A percentile compares a stretch with the other conserved stretches of the same genome.
Evolutionary conservation across 352 stramenopile species (phyloP).

Genomic region (Phytophthora citrophthora): DNA sequence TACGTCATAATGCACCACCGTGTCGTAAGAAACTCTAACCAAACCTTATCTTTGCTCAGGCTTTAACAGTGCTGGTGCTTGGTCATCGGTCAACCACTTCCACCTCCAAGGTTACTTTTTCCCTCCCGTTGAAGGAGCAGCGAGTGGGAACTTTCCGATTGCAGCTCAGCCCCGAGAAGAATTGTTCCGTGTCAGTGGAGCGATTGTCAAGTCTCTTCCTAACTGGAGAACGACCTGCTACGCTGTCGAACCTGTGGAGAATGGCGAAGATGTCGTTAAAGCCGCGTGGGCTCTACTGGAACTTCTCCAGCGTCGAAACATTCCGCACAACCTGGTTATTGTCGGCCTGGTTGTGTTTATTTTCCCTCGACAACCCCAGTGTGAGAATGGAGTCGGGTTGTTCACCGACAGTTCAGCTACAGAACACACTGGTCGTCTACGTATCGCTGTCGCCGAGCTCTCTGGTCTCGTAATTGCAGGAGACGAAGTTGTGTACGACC

Average conservation of each 20-base stretch:
- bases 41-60: constrained; percentile 24
- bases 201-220: constrained; percentile 30
- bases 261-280: constrained; percentile 18
- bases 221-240: constrained; percentile 63
- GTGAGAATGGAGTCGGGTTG: constrained; percentile 47
- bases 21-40: neutral
- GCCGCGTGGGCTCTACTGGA: constrained; percentile 50
- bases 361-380: constrained; percentile 63
- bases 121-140: constrained; percentile 10
- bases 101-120: constrained; percentile 77
- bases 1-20: constrained; percentile 15
- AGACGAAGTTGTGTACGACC: constrained; percentile 33
- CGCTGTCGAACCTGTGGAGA: constrained; percentile 24
- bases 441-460: constrained; percentile 69
- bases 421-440: constrained; percentile 28
- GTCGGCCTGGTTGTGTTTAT: constrained; percentile 43
- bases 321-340: constrained; percentile 70
- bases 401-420: neutral
- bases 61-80: constrained; percentile 79
- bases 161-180: constrained; percentile 37
- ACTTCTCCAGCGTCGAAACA: constrained; percentile 40
- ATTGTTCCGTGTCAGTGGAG: constrained; percentile 24
- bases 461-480: constrained; percentile 59
- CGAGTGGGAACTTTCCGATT: constrained; percentile 46
- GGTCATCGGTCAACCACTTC: constrained; percentile 82